Evolutionary conservation across 345 rosid species (phyloP).

Genomic region (Aquilaria sinensis): DNA sequence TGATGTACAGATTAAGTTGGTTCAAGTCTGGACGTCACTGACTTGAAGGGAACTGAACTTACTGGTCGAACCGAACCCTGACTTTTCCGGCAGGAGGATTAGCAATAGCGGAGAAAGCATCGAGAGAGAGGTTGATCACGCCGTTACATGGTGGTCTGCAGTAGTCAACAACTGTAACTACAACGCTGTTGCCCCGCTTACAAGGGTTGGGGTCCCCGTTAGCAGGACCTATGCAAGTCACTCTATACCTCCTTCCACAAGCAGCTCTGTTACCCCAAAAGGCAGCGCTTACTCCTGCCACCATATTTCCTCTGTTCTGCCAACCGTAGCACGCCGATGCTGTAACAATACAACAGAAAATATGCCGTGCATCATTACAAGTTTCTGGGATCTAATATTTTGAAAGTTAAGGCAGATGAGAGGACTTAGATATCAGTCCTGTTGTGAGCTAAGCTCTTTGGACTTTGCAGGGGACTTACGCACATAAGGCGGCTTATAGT

Average conservation of each 20-base stretch:
- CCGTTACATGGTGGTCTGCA: constrained; percentile 29
- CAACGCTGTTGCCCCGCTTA: constrained; percentile 20
- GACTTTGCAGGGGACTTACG: not conserved
- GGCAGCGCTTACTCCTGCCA: constrained; percentile 44
- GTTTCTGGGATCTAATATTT: too few relatives aligned
- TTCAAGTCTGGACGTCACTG: too few relatives aligned
- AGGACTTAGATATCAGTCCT: too few relatives aligned
- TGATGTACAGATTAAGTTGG: too few relatives aligned
- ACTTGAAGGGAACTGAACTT: not conserved
- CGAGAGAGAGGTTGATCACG: constrained; percentile 34
- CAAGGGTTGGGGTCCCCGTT: constrained; percentile 36
- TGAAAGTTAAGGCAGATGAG: too few relatives aligned
- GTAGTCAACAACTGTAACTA: constrained; percentile 35
- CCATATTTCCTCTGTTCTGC: constrained; percentile 21
- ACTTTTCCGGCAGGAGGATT: constrained; percentile 35
- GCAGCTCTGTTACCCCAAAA: constrained; percentile 39
- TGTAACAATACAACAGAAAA: constrained; percentile 13
- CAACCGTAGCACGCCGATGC: constrained; percentile 35
- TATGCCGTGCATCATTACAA: too few relatives aligned
- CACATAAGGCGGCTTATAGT: constrained; percentile 1
- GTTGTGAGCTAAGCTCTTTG: too few relatives aligned
- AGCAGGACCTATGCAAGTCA: constrained; percentile 31
- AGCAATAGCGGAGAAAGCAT: constrained; percentile 44
- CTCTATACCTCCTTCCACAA: constrained; percentile 34
- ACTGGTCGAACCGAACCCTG: constrained; percentile 21